Percentiles rank a stretch among this genome's conserved stretches.
phyloP scores from a whole-genome alignment of 441 rosid genomes.

The Metrosideros polymorpha region DNA sequence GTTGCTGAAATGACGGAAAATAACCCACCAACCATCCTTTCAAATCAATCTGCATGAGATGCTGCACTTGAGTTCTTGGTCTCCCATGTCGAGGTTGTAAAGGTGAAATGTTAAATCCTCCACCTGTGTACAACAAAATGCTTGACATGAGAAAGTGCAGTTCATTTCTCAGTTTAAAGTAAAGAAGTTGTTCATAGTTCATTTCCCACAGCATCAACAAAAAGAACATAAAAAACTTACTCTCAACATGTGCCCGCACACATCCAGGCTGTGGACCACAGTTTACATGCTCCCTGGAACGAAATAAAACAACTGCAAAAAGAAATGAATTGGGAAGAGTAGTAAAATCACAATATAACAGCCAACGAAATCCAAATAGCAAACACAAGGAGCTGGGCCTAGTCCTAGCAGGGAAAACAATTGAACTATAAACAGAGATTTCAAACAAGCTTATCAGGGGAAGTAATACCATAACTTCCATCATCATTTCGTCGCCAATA shows the following conservation, averaged over 20 bases:
- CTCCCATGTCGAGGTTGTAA: constrained; percentile 78
- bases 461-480: constrained; percentile 81
- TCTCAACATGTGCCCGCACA: constrained; percentile 98
- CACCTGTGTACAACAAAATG: constrained; percentile 43
- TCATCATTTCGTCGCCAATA: constrained; percentile 99
- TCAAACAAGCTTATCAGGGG: not conserved
- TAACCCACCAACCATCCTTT: constrained; percentile 99
- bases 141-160: not conserved
- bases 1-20: constrained; percentile 88
- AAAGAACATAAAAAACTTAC: constrained; percentile 31
- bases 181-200: not conserved
- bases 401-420: not conserved
- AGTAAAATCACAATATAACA: not conserved
- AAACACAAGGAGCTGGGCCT: not conserved
- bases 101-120: constrained; percentile 94
- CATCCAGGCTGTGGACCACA: constrained; percentile 94
- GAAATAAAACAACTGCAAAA: constrained; percentile 90
- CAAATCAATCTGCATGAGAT: constrained; percentile 94
- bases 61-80: constrained; percentile 91
- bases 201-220: not conserved
- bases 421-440: not conserved
- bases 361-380: not conserved
- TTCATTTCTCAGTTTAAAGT: not conserved
- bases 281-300: constrained; percentile 94
- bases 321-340: constrained; percentile 4